Conservation (phyloP, 495 filamentous ascomycete species). For the Endocarpon pusillum region DNA sequence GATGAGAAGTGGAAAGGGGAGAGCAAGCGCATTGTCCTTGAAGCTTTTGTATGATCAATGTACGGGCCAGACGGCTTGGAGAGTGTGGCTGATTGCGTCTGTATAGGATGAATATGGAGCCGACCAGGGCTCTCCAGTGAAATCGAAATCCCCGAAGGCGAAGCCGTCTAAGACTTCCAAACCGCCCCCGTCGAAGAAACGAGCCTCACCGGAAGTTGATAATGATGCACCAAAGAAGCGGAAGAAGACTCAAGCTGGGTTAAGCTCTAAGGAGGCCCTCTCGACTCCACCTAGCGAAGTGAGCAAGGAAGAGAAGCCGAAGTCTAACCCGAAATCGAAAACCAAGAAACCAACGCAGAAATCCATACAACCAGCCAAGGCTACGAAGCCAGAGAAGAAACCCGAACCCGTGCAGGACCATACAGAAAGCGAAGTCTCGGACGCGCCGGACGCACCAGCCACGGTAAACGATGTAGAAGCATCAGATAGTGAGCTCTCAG, state of each 20-base stretch:
- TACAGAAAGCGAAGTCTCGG: slow-evolving; percentile 10
- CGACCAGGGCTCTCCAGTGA: neutral
- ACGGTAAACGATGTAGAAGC: slow-evolving; percentile 23
- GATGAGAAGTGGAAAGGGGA: slow-evolving; percentile 54
- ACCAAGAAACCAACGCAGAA: slow-evolving; percentile 10
- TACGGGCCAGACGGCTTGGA: too few relatives aligned
- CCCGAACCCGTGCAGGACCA: slow-evolving; percentile 9
- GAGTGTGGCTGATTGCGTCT: neutral
- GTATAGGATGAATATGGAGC: neutral
- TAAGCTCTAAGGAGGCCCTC: slow-evolving; percentile 13
- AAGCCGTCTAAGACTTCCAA: slow-evolving; percentile 19
- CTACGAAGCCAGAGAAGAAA: slow-evolving; percentile 13
- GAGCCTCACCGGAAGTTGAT: slow-evolving; percentile 11
- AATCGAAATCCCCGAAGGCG: slow-evolving; percentile 9
- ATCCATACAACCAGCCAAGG: slow-evolving; percentile 13
- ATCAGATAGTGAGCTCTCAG: slow-evolving; percentile 68
- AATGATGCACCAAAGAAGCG: slow-evolving; percentile 7
- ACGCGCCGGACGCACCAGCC: slow-evolving; percentile 13
- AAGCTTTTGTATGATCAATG: too few relatives aligned
- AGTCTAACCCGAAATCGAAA: slow-evolving; percentile 5
- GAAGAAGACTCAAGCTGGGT: slow-evolving; percentile 8
- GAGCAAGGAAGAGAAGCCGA: slow-evolving; percentile 11
- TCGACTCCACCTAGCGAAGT: slow-evolving; percentile 2
- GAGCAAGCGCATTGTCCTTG: slow-evolving; percentile 54
- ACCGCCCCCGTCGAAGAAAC: slow-evolving; percentile 15